Conservation (phyloP, 352 stramenopile species). For the Phytophthora pisi region DNA sequence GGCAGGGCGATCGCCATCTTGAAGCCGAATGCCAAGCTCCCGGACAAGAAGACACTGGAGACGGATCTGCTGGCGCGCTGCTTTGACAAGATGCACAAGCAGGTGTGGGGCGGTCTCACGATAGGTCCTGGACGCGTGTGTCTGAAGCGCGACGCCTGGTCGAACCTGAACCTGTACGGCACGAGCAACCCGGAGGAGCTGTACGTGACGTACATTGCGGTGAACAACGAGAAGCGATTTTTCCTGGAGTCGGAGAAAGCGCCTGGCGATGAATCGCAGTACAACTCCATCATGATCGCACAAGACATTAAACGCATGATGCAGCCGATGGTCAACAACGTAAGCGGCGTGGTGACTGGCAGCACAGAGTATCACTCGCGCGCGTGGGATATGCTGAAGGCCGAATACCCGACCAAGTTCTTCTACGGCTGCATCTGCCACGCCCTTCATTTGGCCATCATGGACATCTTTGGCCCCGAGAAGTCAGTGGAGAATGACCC, state of each 20-base stretch:
- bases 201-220: conserved; percentile 83
- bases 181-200: conserved; percentile 66
- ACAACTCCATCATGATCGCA: conserved; percentile 83
- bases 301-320: conserved; percentile 87
- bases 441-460: conserved; percentile 78
- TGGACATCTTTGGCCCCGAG: conserved; percentile 82
- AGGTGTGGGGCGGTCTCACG: conserved; percentile 79
- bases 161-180: conserved; percentile 80
- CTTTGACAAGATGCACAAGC: conserved; percentile 88
- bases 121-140: conserved; percentile 65
- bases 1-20: conserved; percentile 68
- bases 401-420: conserved; percentile 85
- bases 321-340: conserved; percentile 66
- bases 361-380: conserved; percentile 77
- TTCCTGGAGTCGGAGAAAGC: conserved; percentile 83
- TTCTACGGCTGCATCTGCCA: conserved; percentile 88
- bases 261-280: conserved; percentile 55
- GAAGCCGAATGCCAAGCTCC: conserved; percentile 59
- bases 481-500: conserved; percentile 76
- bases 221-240: conserved; percentile 79
- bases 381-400: conserved; percentile 86
- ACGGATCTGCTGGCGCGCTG: conserved; percentile 66
- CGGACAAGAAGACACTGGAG: conserved; percentile 76
- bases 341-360: conserved; percentile 78
- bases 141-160: conserved; percentile 83